Evolutionary conservation across 495 filamentous ascomycete species (phyloP).

Genomic region (Penicillium macrosclerotiorum): DNA sequence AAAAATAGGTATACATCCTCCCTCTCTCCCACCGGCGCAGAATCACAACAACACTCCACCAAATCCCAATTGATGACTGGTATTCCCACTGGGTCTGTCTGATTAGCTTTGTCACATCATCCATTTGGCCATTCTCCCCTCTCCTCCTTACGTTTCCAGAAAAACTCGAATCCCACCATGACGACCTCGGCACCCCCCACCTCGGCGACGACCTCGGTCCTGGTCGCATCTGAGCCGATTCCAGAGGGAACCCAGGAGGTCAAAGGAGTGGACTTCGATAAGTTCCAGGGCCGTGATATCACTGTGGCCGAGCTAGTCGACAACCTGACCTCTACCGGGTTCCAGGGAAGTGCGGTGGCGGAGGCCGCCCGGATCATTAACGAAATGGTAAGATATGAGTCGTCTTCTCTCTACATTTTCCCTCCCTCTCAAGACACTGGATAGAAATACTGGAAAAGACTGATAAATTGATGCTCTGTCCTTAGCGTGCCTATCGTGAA

Average conservation of each 20-base stretch:
- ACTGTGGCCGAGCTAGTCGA: slow-evolving; percentile 80
- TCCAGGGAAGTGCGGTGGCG: slow-evolving; percentile 83
- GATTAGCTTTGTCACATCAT: no score
- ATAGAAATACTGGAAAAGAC: background rate
- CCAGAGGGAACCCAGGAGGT: slow-evolving; percentile 71
- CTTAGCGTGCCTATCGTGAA: slow-evolving; percentile 70
- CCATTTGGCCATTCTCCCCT: no score
- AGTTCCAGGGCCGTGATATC: slow-evolving; percentile 67
- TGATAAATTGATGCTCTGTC: background rate
- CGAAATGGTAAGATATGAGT: slow-evolving; percentile 80
- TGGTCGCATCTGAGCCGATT: slow-evolving; percentile 83
- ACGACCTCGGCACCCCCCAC: slow-evolving; percentile 49
- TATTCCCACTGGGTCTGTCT: no score
- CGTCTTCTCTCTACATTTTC: background rate
- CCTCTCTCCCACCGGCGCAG: background rate
- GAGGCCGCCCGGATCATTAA: slow-evolving; percentile 88
- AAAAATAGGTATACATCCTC: background rate
- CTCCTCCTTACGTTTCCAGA: background rate
- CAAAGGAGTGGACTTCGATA: slow-evolving; percentile 85
- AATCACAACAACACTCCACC: no score
- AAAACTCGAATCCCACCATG: slow-evolving; percentile 21
- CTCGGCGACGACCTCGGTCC: slow-evolving; percentile 75
- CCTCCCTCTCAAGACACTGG: background rate
- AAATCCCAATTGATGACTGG: no score
- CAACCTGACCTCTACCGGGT: slow-evolving; percentile 85